Base-by-base conservation (phyloP, 2,329 filamentous ascomycete genomes). In the Aspergillus tubingensis region DNA sequence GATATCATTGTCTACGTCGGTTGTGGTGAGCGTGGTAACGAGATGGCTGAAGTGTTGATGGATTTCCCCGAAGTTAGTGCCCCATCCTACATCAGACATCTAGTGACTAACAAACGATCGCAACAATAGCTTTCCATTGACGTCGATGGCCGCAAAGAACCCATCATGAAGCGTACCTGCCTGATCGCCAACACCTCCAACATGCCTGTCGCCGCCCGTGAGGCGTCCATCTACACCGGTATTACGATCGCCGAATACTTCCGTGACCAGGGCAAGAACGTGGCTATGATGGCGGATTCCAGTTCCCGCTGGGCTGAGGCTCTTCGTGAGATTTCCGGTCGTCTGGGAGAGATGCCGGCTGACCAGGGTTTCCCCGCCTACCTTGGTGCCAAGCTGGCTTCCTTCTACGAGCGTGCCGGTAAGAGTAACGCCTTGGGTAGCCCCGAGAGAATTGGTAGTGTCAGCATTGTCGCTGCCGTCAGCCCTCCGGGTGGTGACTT, bases 31-130 rank as follows among this genome's bases (percentile, higher is more conserved):
- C 91, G 95, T 71, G 95, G 95, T 69, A 99, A 99, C 76, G 95
- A 99, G 81, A 99, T 99, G 95, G 95, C 95, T 66, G 95, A 99
- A 85, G 95, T 99, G 69, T 85, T 99, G 85, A 98, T 97, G 91
- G 95, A 99, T 80, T 99, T 99, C 85, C 95, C 95, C 61, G 93
- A 98, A 75, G 84, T 86, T 74, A 60, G 74, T 59, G 38, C 8
- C 21, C 17, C 8, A n/a, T 47, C n/a, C 6, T n/a, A 11, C 32
- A 51, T 8, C 55, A 30, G 17, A 19, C 38, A 15, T 13, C 2
- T 1, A 7, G 21, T 57, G 11, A 48, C 66, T 72, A 51, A 72
- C 54, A 13, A 3, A n/a, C 21, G 25, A 11, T 48, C 17, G 32
- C 15, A 10, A 27, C 13, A 10, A 27, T 68, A 85, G 85, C 91